A percentile compares a stretch with the other conserved stretches of the same genome.
Evolutionary conservation across 495 filamentous ascomycete genomes (phyloP).

Genomic region (Staphylotrichum tortipilum): DNA sequence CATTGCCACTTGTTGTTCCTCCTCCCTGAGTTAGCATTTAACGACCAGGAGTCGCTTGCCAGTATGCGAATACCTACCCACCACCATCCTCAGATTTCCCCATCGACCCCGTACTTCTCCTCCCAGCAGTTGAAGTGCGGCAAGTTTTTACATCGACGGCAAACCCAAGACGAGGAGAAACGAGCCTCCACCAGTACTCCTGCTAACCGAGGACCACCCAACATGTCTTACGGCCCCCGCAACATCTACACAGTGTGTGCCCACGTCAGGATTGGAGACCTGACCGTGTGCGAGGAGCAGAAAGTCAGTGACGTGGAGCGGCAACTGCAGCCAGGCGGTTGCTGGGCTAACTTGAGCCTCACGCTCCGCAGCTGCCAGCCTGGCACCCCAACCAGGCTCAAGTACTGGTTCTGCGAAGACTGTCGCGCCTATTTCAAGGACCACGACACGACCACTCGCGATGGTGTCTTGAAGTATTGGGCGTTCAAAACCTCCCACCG

Average conservation of each 20-base stretch:
- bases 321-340: not conserved
- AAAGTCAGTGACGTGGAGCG: not conserved
- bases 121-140: too few species aligned
- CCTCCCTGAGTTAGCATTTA: too few species aligned
- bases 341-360: not conserved
- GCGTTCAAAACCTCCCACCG: conserved; percentile 5
- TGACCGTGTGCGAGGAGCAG: not conserved
- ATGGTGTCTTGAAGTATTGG: conserved; percentile 12
- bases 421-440: conserved; percentile 7
- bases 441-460: not conserved
- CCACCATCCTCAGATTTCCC: too few species aligned
- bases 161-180: too few species aligned
- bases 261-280: not conserved
- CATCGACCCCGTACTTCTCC: too few species aligned
- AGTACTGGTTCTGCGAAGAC: conserved; percentile 8
- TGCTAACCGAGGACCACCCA: too few species aligned
- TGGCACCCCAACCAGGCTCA: not conserved
- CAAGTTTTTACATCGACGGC: too few species aligned
- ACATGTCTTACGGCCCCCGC: conserved; percentile 9
- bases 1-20: too few species aligned
- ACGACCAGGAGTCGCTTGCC: too few species aligned
- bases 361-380: not conserved
- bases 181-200: too few species aligned
- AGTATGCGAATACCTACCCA: too few species aligned
- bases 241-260: conserved; percentile 16